Evolutionary conservation across 371 early-diverging fungal species (phyloP).

Genomic region (Choanephora cucurbitarum): DNA sequence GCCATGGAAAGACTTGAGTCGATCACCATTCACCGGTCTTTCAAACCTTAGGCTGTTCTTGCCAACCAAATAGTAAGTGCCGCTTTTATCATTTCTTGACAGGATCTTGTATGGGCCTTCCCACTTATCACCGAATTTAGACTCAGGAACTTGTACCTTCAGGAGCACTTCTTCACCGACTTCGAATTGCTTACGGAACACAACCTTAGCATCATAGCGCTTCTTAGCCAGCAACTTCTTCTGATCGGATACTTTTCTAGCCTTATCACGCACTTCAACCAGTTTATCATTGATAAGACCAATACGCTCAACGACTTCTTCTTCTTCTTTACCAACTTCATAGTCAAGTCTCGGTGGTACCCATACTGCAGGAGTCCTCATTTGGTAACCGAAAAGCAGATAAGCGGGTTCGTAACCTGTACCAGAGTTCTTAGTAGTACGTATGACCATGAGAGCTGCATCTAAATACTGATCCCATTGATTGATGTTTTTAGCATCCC

Average conservation of each 20-base stretch:
- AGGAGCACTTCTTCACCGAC: conserved; percentile 19
- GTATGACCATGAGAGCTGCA: conserved; percentile 12
- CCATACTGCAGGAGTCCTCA: conserved; percentile 24
- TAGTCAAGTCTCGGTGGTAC: conserved; percentile 17
- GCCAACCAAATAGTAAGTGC: conserved; percentile 12
- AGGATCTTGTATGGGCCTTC: conserved; percentile 11
- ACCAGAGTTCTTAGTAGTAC: conserved; percentile 15
- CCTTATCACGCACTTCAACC: background rate
- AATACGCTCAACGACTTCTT: conserved; percentile 4
- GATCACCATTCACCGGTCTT: conserved; percentile 17
- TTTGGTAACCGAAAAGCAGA: conserved; percentile 26
- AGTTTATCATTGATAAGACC: background rate
- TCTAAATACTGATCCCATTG: conserved; percentile 19
- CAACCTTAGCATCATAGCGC: conserved; percentile 8
- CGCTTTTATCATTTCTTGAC: background rate
- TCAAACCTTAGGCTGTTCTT: conserved; percentile 3
- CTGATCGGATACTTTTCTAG: background rate
- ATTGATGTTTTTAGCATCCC: background rate
- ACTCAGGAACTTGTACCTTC: background rate
- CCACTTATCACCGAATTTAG: conserved; percentile 14
- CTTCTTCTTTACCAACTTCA: conserved; percentile 16
- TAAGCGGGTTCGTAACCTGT: conserved; percentile 15
- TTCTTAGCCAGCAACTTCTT: background rate
- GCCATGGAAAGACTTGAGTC: conserved; percentile 1
- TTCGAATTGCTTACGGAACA: background rate